Evolutionary conservation across 768 basidiomycete species (phyloP), one percentile per base, ranked within the genome.

Genomic region (Boletus reticulatus): DNA sequence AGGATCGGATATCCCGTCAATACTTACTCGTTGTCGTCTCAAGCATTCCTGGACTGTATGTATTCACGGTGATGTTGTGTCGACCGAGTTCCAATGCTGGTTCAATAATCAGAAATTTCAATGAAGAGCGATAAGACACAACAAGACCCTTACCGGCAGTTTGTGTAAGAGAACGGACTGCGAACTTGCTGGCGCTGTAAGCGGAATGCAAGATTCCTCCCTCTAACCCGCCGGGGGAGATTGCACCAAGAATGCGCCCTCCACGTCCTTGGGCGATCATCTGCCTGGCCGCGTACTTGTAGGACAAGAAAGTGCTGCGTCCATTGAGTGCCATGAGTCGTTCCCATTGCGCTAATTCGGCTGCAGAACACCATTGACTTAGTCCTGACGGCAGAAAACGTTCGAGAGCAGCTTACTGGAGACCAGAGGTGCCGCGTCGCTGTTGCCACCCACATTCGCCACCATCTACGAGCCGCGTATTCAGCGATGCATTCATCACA

Each of bases 191-290:
- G 8, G 73, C 62, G 36, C 51, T 58, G 48, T 78, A 79, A 0
- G 50, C 14, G 12, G 19, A 6, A n/a, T 6, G 3, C 16, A 43
- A 43, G n/a, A 17, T 31, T 4, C 11, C 0, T 34, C 51, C 55
- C 3, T 4, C 5, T 27, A 48, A 59, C 2, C 59, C 64, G 0
- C 8, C 12, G 4, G 36, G 0, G 4, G 65, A 67, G n/a, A 59
- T 62, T 4, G 62, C 62, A 1, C 84, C 79, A 36, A 85, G 76
- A 56, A 87, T 82, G n/a, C 78, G 72, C 1, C 84, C 81, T 9
- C 81, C 77, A 4, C 67, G 67, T 8, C 29, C 29, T 29, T 29
- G 29, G 29, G 9, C 29, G 8, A 29, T 29, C 29, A 29, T 29
- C 29, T 29, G 29, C 9, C 29, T 29, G 29, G 29, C 29, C 9